Conservation (phyloP, 2,329 filamentous ascomycete genomes). For the Talaromyces sp. region DNA sequence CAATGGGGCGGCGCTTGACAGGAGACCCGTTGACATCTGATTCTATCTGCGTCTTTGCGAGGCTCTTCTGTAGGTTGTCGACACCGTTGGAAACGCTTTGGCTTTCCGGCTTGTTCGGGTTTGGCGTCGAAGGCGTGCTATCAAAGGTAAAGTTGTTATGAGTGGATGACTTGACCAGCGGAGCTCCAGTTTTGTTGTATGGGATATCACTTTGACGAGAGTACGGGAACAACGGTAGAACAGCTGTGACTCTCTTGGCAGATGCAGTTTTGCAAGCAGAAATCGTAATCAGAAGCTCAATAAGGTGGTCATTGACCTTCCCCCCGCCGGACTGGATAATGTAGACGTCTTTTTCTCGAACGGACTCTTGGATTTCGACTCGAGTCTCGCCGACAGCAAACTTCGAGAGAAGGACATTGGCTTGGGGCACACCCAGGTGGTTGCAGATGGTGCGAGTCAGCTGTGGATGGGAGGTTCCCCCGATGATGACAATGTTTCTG, state of each 20-base stretch:
- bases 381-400: constrained; percentile 94
- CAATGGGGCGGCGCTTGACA: constrained; percentile 33
- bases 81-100: constrained; percentile 61
- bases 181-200: constrained; percentile 92
- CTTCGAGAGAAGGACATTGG: constrained; percentile 78
- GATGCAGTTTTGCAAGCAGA: constrained; percentile 96
- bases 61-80: constrained; percentile 64
- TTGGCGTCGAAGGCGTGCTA: constrained; percentile 81
- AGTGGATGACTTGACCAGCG: constrained; percentile 64
- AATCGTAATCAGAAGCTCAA: constrained; percentile 96
- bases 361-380: constrained; percentile 93
- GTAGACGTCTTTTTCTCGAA: constrained; percentile 97
- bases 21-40: constrained; percentile 44
- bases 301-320: constrained; percentile 90
- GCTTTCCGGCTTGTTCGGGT: constrained; percentile 64
- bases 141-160: constrained; percentile 68
- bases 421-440: constrained; percentile 78
- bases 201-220: constrained; percentile 93
- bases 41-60: constrained; percentile 62
- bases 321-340: constrained; percentile 93
- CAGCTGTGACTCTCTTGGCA: constrained; percentile 85
- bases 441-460: constrained; percentile 83
- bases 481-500: constrained; percentile 88
- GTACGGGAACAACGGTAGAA: constrained; percentile 94
- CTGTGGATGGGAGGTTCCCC: constrained; percentile 85